These are phyloP conservation scores for Jamesozyma rosinii DNA, from an alignment of 805 yeast species.

Conservation along the genomic window DNA sequence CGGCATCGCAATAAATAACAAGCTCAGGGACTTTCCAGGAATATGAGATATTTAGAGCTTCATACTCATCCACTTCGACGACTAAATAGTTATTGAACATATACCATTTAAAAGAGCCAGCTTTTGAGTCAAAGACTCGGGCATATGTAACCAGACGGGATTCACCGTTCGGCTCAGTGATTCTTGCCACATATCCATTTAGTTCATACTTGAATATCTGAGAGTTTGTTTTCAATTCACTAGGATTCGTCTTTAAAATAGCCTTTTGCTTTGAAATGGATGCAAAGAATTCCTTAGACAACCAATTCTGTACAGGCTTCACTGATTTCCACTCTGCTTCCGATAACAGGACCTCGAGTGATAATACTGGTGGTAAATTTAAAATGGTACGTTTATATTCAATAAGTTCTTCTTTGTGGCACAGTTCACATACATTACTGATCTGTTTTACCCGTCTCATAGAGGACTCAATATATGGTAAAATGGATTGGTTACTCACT, in stretches of 20 bases:
- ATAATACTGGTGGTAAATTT: slow-evolving; percentile 55
- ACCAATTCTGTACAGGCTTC: slow-evolving; percentile 46
- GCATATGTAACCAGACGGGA: slow-evolving; percentile 52
- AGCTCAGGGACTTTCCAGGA: slow-evolving; percentile 83
- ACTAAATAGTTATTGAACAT: slow-evolving; percentile 89
- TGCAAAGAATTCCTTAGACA: slow-evolving; percentile 51
- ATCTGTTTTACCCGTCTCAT: slow-evolving; percentile 44
- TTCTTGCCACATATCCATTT: slow-evolving; percentile 61
- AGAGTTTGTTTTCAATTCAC: slow-evolving; percentile 23
- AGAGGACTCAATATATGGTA: slow-evolving; percentile 54
- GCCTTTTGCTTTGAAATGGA: slow-evolving; percentile 33
- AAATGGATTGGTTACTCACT: slow-evolving; percentile 33
- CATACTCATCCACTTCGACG: slow-evolving; percentile 59
- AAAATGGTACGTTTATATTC: slow-evolving; percentile 44
- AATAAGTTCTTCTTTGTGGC: slow-evolving; percentile 43
- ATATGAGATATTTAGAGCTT: slow-evolving; percentile 61
- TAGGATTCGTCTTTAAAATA: slow-evolving; percentile 27
- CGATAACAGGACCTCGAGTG: slow-evolving; percentile 49
- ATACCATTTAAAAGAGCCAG: slow-evolving; percentile 48
- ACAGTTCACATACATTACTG: slow-evolving; percentile 44
- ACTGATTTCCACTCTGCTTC: slow-evolving; percentile 47
- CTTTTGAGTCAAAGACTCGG: slow-evolving; percentile 33
- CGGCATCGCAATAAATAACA: slow-evolving; percentile 51
- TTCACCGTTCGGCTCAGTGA: slow-evolving; percentile 46
- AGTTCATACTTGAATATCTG: slow-evolving; percentile 46